Evolutionary conservation across 2,329 filamentous ascomycete genomes (phyloP).

Genomic region (Rachicladosporium sp.): DNA sequence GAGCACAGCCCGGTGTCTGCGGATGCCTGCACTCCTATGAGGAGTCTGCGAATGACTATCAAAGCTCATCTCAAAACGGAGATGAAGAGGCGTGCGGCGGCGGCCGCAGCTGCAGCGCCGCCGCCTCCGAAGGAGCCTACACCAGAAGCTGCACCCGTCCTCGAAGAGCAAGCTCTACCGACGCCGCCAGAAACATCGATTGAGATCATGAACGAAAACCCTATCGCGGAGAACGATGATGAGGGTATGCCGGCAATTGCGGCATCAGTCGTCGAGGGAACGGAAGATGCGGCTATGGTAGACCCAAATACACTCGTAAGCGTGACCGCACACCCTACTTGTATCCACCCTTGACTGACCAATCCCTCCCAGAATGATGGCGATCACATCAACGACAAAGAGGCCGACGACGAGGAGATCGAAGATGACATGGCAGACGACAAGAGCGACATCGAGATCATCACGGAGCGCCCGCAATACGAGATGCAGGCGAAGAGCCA

Average conservation of each 20-base stretch:
- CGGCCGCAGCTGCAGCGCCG: slow-evolving; percentile 10
- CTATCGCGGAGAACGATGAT: too few relatives aligned
- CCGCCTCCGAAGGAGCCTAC: slow-evolving; percentile 5
- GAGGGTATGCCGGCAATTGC: too few relatives aligned
- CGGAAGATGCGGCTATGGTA: too few relatives aligned
- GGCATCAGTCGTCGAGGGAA: too few relatives aligned
- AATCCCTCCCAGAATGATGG: slow-evolving; percentile 3
- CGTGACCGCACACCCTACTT: too few relatives aligned
- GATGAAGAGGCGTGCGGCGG: slow-evolving; percentile 73
- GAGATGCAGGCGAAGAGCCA: slow-evolving; percentile 12
- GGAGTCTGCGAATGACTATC: slow-evolving; percentile 81
- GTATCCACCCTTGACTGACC: too few relatives aligned
- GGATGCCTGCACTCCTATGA: slow-evolving; percentile 78
- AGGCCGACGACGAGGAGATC: slow-evolving; percentile 15
- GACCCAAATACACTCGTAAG: too few relatives aligned
- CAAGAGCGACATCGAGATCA: slow-evolving; percentile 16
- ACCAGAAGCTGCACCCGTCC: background rate
- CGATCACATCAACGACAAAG: slow-evolving; percentile 11
- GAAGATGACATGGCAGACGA: slow-evolving; percentile 12
- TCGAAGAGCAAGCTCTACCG: background rate
- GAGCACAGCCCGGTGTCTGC: slow-evolving; percentile 79
- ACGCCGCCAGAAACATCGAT: too few relatives aligned
- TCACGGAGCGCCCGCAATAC: slow-evolving; percentile 17
- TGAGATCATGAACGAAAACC: too few relatives aligned
- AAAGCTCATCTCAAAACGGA: slow-evolving; percentile 82